Conservation (phyloP, 345 rosid species). For the Populus tremula region DNA sequence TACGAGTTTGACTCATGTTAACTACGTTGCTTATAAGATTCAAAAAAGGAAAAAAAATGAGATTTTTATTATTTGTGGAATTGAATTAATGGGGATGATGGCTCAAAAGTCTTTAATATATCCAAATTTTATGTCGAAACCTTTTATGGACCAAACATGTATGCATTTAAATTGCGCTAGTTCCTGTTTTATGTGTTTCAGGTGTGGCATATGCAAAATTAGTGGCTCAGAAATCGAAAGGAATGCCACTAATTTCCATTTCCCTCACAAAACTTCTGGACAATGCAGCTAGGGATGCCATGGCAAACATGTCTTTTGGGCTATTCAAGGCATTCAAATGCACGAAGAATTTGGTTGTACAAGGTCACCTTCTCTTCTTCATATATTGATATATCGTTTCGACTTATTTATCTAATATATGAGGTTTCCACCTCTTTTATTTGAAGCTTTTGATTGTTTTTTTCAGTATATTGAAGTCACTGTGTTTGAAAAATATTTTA, state of each 20-base stretch:
- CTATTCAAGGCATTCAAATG: slow-evolving; percentile 57
- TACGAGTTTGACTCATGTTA: background rate
- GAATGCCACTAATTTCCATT: slow-evolving; percentile 74
- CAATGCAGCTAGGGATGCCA: slow-evolving; percentile 56
- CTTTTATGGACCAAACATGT: background rate
- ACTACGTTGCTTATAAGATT: background rate
- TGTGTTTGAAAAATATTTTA: too few relatives aligned
- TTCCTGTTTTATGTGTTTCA: slow-evolving; percentile 19
- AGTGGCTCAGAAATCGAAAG: slow-evolving; percentile 84
- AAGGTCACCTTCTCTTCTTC: slow-evolving; percentile 43
- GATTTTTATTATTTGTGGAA: background rate
- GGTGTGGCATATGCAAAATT: slow-evolving; percentile 53
- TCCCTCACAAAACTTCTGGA: slow-evolving; percentile 51
- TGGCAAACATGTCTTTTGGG: slow-evolving; percentile 57
- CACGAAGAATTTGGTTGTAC: slow-evolving; percentile 27
- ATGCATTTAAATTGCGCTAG: background rate
- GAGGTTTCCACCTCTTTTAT: background rate
- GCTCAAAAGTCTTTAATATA: background rate
- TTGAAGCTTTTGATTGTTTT: too few relatives aligned
- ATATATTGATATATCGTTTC: background rate
- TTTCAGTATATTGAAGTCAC: too few relatives aligned
- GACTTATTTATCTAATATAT: background rate
- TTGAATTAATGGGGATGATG: background rate
- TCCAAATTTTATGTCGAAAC: background rate
- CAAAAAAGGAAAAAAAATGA: background rate